Evolutionary conservation across 2,329 filamentous ascomycete species (phyloP).

Genomic region (Chaetomiaceae sp.): DNA sequence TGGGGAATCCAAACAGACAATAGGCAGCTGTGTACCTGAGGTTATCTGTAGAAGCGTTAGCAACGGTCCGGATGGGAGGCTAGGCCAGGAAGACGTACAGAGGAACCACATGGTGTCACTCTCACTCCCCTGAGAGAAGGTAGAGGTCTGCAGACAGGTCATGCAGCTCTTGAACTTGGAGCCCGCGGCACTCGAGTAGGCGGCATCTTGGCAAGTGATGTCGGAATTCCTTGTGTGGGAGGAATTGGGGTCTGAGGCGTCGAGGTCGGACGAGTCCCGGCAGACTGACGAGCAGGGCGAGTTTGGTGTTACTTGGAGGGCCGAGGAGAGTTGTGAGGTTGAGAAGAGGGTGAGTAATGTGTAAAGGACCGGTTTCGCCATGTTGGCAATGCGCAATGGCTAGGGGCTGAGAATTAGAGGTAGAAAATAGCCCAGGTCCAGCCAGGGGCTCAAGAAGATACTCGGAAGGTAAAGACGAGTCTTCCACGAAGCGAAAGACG

Average conservation of each 20-base stretch:
- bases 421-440: constrained; percentile 10
- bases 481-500: constrained; percentile 1
- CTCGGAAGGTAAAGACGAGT: neutral
- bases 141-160: constrained; percentile 50
- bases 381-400: neutral
- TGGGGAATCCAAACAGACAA: constrained; percentile 50
- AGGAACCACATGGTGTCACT: constrained; percentile 54
- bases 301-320: constrained; percentile 49
- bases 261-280: constrained; percentile 38
- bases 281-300: constrained; percentile 53
- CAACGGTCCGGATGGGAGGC: constrained; percentile 1
- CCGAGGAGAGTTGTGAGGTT: constrained; percentile 31
- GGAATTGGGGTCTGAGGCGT: constrained; percentile 43
- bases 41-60: constrained; percentile 41
- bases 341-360: constrained; percentile 23
- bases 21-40: constrained; percentile 48
- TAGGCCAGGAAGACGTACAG: constrained; percentile 38
- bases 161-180: constrained; percentile 48
- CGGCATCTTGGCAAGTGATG: constrained; percentile 45
- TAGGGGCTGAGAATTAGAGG: neutral
- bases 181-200: constrained; percentile 38
- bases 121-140: constrained; percentile 42
- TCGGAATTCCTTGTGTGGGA: constrained; percentile 42
- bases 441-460: constrained; percentile 4
- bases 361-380: constrained; percentile 10